Evolutionary conservation across 2,329 filamentous ascomycete species (phyloP), one percentile per base, ranked within the genome.

Genomic region (Lasiodiplodia theobromae): DNA sequence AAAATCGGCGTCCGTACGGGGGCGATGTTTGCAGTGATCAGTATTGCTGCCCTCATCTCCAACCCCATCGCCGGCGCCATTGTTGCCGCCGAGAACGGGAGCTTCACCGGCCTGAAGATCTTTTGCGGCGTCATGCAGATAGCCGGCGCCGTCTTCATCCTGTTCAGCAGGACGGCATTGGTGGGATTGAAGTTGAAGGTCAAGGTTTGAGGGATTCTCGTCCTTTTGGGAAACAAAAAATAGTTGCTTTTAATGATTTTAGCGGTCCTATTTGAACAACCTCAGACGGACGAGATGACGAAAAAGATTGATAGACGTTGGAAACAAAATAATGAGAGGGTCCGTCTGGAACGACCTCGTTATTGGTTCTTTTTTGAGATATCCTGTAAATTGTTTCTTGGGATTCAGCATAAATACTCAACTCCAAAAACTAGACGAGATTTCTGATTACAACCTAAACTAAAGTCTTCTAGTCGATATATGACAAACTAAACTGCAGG

Each of bases 1-100:
- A 85, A 92, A 76, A 89, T 94, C 40, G 92, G 92, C 16, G 86
- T 89, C 1, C 84, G 91, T 6, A 88, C 86, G 2, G 92, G 92
- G 0, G 85, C 86, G 0, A 83, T 88, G 31, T 92, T 91, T 75
- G 85, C 87, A 18, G 76, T 89, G 57, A 83, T 89, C 68, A 85
- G 87, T 1, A 80, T 93, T 38, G 90, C 88, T 4, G 89, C 88
- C 1, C 79, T 94, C 63, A 88, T 88, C 0, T 89, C 90, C 0
- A 88, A 85, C 56, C 91, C 91, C 0, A 90, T 93, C 72, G 90
- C 85, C 1, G 90, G 90, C 7, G 74, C 75, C 3, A 71, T 80
- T 4, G 75, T 78, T 12, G 71, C 67, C 1, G 68, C 72, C 16
- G 60, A 72, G 1, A 38, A 73, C 53, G 89, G 88, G 3, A 77